phyloP scores from a whole-genome alignment of 352 stramenopile species.

The Albugo candida region DNA sequence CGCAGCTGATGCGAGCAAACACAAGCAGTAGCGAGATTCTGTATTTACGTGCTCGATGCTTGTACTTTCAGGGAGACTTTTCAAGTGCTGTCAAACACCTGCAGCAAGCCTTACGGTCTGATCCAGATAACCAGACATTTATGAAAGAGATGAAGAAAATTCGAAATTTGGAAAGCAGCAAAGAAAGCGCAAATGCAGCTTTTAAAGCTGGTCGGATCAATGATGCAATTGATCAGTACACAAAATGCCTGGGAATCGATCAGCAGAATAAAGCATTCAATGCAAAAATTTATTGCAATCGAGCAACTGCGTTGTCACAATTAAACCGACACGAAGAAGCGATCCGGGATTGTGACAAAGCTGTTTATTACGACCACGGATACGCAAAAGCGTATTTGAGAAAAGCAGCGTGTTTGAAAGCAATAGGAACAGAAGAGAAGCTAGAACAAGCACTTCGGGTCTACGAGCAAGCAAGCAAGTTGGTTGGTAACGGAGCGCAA shows the following conservation, averaged over 20 bases:
- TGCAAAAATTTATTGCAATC: conserved; percentile 88
- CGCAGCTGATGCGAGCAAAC: conserved; percentile 70
- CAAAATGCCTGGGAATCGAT: conserved; percentile 71
- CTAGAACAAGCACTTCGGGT: conserved; percentile 79
- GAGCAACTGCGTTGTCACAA: conserved; percentile 70
- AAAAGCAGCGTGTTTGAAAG: conserved; percentile 59
- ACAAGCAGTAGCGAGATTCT: conserved; percentile 70
- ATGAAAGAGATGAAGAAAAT: conserved; percentile 81
- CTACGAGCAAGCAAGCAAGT: conserved; percentile 78
- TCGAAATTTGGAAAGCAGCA: conserved; percentile 63
- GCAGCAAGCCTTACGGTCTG: conserved; percentile 72
- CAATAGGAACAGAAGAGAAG: conserved; percentile 68
- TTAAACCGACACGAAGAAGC: conserved; percentile 69
- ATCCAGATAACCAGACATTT: conserved; percentile 79
- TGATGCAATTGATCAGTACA: conserved; percentile 78
- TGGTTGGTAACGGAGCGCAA: conserved; percentile 61
- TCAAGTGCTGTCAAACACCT: conserved; percentile 86
- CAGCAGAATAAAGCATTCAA: conserved; percentile 83
- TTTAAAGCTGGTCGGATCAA: conserved; percentile 73
- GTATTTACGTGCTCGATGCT: conserved; percentile 64
- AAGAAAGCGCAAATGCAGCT: conserved; percentile 76
- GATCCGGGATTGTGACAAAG: conserved; percentile 78
- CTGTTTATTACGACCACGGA: conserved; percentile 79
- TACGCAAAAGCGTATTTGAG: conserved; percentile 82
- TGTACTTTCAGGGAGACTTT: conserved; percentile 88